Conservation (phyloP, 768 basidiomycete genomes). For the Dioszegia hungarica region DNA sequence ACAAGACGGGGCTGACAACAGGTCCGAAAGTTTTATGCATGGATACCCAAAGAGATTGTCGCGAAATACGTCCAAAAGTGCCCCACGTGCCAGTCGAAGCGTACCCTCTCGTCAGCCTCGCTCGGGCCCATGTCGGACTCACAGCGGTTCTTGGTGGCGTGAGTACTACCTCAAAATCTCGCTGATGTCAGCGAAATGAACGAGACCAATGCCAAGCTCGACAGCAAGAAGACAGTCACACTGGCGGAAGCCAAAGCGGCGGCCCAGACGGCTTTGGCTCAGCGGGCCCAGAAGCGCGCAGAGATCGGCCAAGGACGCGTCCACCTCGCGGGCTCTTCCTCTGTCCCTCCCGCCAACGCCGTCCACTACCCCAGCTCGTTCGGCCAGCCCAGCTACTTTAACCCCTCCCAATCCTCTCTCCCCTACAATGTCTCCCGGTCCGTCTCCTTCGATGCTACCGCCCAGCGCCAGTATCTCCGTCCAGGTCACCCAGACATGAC, state of each 20-base stretch:
- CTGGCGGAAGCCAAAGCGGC: no score
- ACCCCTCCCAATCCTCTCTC: neutral
- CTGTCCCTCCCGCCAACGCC: neutral
- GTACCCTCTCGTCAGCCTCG: slow-evolving; percentile 33
- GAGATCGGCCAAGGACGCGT: no score
- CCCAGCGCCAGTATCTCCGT: neutral
- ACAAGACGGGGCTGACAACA: slow-evolving; percentile 27
- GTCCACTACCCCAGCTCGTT: neutral
- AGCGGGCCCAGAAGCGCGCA: no score
- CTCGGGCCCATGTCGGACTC: slow-evolving; percentile 14
- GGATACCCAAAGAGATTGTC: slow-evolving; percentile 79
- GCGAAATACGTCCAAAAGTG: slow-evolving; percentile 72
- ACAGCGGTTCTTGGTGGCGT: slow-evolving; percentile 28
- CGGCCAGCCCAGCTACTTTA: neutral
- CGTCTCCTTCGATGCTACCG: neutral
- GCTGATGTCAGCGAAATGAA: neutral
- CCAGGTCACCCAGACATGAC: no score
- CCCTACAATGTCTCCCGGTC: neutral
- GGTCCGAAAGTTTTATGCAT: slow-evolving; percentile 67
- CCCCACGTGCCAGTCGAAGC: slow-evolving; percentile 63
- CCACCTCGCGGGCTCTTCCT: neutral
- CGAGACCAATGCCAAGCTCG: neutral
- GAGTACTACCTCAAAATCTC: neutral
- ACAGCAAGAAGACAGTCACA: no score
- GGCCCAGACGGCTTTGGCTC: no score